Percentiles rank a stretch among this genome's conserved stretches.
Evolutionary conservation across 352 stramenopile genomes (phyloP).

Genomic region (Phytophthora citrophthora): DNA sequence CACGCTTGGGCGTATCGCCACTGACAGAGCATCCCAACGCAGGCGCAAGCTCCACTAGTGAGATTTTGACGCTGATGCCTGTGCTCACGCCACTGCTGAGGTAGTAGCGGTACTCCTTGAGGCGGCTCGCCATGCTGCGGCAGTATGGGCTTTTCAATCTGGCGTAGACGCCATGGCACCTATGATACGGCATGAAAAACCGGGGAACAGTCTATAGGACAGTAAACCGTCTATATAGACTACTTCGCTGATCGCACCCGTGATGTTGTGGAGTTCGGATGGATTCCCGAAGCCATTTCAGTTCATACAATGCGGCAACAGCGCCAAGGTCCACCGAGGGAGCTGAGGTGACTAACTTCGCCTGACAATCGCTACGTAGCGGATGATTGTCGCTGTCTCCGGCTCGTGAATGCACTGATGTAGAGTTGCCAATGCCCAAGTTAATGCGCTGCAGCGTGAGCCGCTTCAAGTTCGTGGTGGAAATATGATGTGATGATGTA

Average conservation of each 20-base stretch:
- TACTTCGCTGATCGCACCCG: background rate
- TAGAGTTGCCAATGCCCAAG: constrained; percentile 4
- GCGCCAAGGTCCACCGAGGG: constrained; percentile 12
- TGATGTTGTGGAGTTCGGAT: constrained; percentile 15
- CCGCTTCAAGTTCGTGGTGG: constrained; percentile 1
- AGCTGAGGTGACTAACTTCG: constrained; percentile 8
- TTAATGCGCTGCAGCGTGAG: constrained; percentile 1
- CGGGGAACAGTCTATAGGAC: background rate
- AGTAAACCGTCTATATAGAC: background rate
- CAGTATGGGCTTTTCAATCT: background rate
- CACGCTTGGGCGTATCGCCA: constrained; percentile 28
- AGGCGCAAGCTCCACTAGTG: constrained; percentile 73
- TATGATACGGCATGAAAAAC: background rate
- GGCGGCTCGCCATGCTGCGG: constrained; percentile 58
- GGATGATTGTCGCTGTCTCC: background rate
- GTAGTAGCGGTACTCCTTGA: constrained; percentile 92
- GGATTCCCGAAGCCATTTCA: constrained; percentile 29
- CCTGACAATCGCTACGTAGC: constrained; percentile 7
- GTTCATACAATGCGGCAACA: constrained; percentile 14
- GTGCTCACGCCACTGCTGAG: constrained; percentile 86
- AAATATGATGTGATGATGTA: background rate
- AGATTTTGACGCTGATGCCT: constrained; percentile 84
- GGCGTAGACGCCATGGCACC: too few species aligned
- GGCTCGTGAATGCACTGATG: background rate
- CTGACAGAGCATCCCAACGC: constrained; percentile 52